phyloP scores from a whole-genome alignment of 2,329 filamentous ascomycete species.

The Domatiomyces globalis region DNA sequence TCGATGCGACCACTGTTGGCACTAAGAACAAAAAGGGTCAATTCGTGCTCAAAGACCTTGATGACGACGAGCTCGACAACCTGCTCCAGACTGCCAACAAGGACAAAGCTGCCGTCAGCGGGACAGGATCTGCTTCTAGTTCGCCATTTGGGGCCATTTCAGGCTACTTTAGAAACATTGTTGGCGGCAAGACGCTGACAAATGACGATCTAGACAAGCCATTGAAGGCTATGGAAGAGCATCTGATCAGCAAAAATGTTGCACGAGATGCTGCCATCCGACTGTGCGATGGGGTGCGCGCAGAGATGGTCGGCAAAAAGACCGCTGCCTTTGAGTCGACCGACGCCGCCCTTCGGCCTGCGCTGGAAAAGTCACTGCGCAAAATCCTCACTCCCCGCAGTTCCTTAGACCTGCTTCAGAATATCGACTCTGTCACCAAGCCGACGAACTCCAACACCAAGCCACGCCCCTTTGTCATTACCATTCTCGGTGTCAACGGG shows the following conservation, averaged over 20 bases:
- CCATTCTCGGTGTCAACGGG: constrained; percentile 94
- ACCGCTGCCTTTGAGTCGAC: constrained; percentile 85
- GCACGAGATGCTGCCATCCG: constrained; percentile 85
- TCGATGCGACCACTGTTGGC: constrained; percentile 72
- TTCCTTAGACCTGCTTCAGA: constrained; percentile 83
- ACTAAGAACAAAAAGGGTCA: constrained; percentile 73
- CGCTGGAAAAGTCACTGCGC: constrained; percentile 81
- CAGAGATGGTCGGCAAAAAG: constrained; percentile 77
- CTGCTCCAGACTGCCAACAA: constrained; percentile 72
- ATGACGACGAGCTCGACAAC: constrained; percentile 82
- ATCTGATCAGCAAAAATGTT: constrained; percentile 88
- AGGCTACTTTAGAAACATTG: constrained; percentile 82
- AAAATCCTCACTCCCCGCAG: constrained; percentile 94
- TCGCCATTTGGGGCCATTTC: constrained; percentile 70
- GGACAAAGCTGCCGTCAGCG: constrained; percentile 36
- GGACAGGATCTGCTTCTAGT: constrained; percentile 54
- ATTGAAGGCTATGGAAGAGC: constrained; percentile 90
- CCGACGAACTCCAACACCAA: constrained; percentile 50
- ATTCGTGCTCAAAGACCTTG: constrained; percentile 84
- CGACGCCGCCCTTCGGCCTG: constrained; percentile 65
- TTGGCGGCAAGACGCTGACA: constrained; percentile 84
- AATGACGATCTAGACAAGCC: constrained; percentile 82
- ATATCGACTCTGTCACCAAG: constrained; percentile 66
- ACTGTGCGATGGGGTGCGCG: constrained; percentile 79
- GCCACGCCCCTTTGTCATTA: constrained; percentile 83